phyloP scores from a whole-genome alignment of 2,329 filamentous ascomycete species.

The Apiospora kogelbergensis region DNA sequence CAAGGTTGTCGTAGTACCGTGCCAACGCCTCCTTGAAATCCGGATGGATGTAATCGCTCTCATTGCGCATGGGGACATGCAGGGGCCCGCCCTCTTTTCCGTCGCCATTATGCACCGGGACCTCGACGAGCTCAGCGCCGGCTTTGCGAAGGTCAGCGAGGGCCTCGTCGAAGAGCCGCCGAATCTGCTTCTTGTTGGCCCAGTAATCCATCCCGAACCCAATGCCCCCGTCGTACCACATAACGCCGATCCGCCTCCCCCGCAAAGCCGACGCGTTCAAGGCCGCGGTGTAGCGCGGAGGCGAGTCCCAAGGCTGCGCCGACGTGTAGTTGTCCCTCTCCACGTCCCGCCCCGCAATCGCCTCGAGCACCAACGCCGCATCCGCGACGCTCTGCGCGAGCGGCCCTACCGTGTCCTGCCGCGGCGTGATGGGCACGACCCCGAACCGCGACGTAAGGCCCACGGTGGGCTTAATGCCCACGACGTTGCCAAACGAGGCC shows the following conservation, averaged over 20 bases:
- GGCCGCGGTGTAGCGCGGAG: slow-evolving; percentile 56
- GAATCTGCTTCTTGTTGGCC: slow-evolving; percentile 11
- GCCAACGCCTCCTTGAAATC: slow-evolving; percentile 16
- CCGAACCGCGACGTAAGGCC: slow-evolving; percentile 61
- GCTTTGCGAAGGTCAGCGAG: slow-evolving; percentile 14
- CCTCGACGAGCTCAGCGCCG: slow-evolving; percentile 17
- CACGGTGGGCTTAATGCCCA: slow-evolving; percentile 68
- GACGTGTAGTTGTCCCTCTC: slow-evolving; percentile 56
- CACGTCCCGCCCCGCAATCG: slow-evolving; percentile 53
- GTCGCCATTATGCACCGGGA: background rate
- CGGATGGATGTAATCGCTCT: slow-evolving; percentile 9
- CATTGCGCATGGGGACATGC: background rate
- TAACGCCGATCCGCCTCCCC: slow-evolving; percentile 58
- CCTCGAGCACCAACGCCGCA: slow-evolving; percentile 55
- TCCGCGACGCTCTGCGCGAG: slow-evolving; percentile 59
- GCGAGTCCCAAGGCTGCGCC: slow-evolving; percentile 47
- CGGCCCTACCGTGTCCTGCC: slow-evolving; percentile 58
- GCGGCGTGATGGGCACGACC: slow-evolving; percentile 56
- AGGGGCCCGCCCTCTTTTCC: background rate
- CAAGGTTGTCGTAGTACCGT: slow-evolving; percentile 13
- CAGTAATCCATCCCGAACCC: background rate
- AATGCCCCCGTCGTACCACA: slow-evolving; percentile 15
- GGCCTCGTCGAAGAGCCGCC: slow-evolving; percentile 18
- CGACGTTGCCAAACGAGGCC: slow-evolving; percentile 53
- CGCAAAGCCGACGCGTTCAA: slow-evolving; percentile 50